phyloP scores from a whole-genome alignment of 345 rosid species.

The Rubroshorea leprosula region DNA sequence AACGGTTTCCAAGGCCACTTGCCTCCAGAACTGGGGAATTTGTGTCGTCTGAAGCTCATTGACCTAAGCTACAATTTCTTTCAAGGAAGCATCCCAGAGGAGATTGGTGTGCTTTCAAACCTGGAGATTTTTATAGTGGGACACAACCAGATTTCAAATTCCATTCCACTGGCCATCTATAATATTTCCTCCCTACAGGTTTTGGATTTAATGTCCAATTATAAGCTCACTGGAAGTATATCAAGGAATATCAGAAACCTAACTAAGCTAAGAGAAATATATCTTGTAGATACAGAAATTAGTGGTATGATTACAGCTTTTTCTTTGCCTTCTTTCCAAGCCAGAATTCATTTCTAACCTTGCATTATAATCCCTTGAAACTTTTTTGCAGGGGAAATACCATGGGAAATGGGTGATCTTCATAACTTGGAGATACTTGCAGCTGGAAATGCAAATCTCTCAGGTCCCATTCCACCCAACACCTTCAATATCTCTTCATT shows the following conservation, averaged over 20 bases:
- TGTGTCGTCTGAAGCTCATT: slow-evolving; percentile 2
- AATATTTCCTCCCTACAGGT: neutral
- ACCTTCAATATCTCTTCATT: slow-evolving; percentile 2
- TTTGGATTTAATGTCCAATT: neutral
- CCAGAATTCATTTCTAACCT: neutral
- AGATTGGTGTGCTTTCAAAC: neutral
- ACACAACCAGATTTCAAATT: slow-evolving; percentile 5
- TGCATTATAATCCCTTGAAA: neutral
- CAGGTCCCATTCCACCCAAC: slow-evolving; percentile 1
- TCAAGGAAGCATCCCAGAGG: slow-evolving; percentile 1
- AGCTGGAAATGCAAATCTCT: neutral
- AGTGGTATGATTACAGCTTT: neutral
- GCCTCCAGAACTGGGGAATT: slow-evolving; percentile 9
- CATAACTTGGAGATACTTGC: neutral
- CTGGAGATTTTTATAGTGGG: neutral
- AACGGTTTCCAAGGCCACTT: slow-evolving; percentile 16
- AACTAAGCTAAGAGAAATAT: neutral
- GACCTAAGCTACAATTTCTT: slow-evolving; percentile 1
- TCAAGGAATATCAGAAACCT: too few species aligned
- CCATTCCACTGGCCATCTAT: neutral
- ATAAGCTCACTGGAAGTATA: too few species aligned
- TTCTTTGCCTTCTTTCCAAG: neutral
- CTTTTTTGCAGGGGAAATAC: slow-evolving; percentile 1
- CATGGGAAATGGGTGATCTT: neutral
- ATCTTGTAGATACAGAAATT: neutral